These are phyloP conservation scores for Rhododendron kiyosumense DNA, from an alignment of 148 eudicot species.

Conservation along the genomic window DNA sequence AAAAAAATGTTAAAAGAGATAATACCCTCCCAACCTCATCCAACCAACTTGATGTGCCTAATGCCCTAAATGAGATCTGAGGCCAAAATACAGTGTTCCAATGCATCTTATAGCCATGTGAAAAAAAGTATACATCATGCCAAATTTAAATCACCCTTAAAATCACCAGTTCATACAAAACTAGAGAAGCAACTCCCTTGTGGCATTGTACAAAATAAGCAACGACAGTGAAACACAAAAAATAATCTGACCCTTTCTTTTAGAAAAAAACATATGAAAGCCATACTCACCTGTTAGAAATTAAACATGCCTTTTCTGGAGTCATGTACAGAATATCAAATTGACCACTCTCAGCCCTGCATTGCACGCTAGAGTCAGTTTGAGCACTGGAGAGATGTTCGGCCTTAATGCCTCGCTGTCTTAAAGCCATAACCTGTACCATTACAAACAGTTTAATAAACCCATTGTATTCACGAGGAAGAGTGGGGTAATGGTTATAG, in stretches of 20 bases:
- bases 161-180: background rate
- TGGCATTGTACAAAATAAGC: background rate
- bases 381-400: constrained; percentile 72
- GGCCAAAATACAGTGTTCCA: background rate
- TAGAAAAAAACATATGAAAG: background rate
- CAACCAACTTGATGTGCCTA: background rate
- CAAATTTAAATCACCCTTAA: background rate
- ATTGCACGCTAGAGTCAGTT: constrained; percentile 44
- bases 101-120: background rate
- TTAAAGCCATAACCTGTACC: constrained; percentile 74
- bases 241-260: background rate
- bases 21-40: background rate
- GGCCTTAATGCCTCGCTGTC: constrained; percentile 64
- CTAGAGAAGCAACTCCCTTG: background rate
- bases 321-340: constrained; percentile 74
- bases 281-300: constrained; percentile 21
- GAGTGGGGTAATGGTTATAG: background rate
- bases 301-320: constrained; percentile 68
- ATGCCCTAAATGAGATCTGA: background rate
- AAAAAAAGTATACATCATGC: background rate
- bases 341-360: constrained; percentile 57
- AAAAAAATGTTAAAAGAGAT: background rate
- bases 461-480: background rate
- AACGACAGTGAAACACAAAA: background rate
- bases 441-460: background rate